Percentiles rank a stretch among this genome's conserved stretches.
phyloP scores from a whole-genome alignment of 2,329 filamentous ascomycete genomes.

The Diaporthe amygdali region DNA sequence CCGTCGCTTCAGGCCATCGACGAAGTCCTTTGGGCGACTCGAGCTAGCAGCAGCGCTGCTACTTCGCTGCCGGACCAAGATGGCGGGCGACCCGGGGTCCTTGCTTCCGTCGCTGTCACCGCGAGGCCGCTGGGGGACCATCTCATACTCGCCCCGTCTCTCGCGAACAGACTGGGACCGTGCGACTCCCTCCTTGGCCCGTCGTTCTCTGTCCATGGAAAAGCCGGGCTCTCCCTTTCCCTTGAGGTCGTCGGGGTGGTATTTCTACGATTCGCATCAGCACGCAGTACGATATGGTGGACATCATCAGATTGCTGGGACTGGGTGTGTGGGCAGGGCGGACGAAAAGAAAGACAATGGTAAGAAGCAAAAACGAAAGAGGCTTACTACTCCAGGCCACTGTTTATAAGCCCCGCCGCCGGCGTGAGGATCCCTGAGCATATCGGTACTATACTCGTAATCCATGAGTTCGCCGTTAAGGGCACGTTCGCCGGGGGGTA shows the following conservation, averaged over 20 bases:
- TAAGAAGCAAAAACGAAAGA: too few relatives aligned
- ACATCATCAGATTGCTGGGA: not conserved
- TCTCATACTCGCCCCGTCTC: constrained; percentile 50
- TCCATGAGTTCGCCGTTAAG: constrained; percentile 71
- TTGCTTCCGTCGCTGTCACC: constrained; percentile 23
- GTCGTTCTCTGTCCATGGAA: constrained; percentile 70
- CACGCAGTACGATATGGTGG: not conserved
- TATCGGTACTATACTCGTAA: constrained; percentile 85
- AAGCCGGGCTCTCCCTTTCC: constrained; percentile 82
- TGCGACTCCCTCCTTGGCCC: constrained; percentile 56
- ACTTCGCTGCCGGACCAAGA: constrained; percentile 44
- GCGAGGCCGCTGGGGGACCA: constrained; percentile 44
- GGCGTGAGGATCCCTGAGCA: constrained; percentile 76
- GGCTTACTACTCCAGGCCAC: constrained; percentile 73
- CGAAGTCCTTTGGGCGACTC: constrained; percentile 45
- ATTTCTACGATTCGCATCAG: constrained; percentile 50
- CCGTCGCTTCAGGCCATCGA: constrained; percentile 58
- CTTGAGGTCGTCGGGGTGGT: constrained; percentile 79
- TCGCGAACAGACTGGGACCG: constrained; percentile 30
- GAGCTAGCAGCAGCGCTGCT: constrained; percentile 42
- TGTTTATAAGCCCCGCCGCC: constrained; percentile 78
- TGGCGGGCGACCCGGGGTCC: constrained; percentile 30
- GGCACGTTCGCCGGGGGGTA: constrained; percentile 77
- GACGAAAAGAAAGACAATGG: not conserved
- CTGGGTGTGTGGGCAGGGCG: not conserved